Conservation (phyloP, 345 rosid genomes). For the Noccaea bulbosa region DNA sequence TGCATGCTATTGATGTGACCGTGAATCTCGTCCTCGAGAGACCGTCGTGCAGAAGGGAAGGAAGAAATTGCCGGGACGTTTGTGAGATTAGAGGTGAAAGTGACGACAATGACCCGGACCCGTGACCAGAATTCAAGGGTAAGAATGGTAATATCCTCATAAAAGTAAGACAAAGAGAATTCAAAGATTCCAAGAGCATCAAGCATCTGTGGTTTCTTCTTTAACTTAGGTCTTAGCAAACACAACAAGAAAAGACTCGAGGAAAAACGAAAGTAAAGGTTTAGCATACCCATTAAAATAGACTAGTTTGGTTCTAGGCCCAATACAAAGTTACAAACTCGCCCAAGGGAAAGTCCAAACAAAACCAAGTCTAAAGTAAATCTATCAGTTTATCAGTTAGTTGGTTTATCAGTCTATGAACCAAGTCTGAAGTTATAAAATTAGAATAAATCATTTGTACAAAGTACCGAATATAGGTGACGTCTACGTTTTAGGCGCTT, state of each 20-base stretch:
- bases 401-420: no score
- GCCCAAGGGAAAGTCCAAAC: no score
- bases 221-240: background rate
- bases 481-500: background rate
- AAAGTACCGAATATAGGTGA: no score
- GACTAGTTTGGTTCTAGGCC: background rate
- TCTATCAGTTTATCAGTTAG: no score
- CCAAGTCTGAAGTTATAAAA: no score
- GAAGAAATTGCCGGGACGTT: constrained; percentile 34
- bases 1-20: constrained; percentile 41
- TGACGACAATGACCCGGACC: constrained; percentile 19
- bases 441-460: no score
- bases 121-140: constrained; percentile 13
- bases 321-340: background rate
- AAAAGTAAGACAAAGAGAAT: constrained; percentile 15
- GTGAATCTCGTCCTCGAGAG: constrained; percentile 12
- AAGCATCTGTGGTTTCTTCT: constrained; percentile 12
- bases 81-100: constrained; percentile 22
- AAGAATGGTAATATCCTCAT: background rate
- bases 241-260: background rate
- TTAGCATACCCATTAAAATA: background rate
- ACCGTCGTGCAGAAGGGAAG: constrained; percentile 28
- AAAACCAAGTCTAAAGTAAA: no score
- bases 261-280: background rate
- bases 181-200: constrained; percentile 35